These are phyloP conservation scores for Melanogaster broomeanus DNA, from an alignment of 768 basidiomycete genomes.

Conservation along the genomic window DNA sequence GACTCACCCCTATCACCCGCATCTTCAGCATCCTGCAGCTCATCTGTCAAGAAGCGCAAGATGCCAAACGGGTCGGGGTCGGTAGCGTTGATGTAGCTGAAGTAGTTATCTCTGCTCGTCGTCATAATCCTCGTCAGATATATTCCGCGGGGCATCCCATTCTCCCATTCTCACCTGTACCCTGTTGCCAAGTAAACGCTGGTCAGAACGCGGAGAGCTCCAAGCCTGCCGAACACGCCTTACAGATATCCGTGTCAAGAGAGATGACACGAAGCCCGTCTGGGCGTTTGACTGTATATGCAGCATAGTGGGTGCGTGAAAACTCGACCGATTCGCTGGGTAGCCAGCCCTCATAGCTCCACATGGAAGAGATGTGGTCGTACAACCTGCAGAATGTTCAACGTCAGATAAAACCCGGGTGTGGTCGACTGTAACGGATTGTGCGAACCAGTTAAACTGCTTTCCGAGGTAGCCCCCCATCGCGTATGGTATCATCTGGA, in stretches of 20 bases:
- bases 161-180: too few species aligned
- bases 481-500: conserved; percentile 39
- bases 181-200: too few species aligned
- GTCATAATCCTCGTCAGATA: too few species aligned
- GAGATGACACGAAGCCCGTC: conserved; percentile 49
- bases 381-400: conserved; percentile 51
- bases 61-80: conserved; percentile 48
- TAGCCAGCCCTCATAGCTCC: conserved; percentile 47
- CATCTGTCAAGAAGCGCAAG: conserved; percentile 51
- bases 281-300: conserved; percentile 40
- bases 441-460: conserved; percentile 42
- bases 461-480: conserved; percentile 29
- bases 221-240: too few species aligned
- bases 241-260: conserved; percentile 29
- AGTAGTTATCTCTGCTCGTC: too few species aligned
- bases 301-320: conserved; percentile 44
- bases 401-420: too few species aligned
- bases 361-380: conserved; percentile 44
- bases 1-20: conserved; percentile 42
- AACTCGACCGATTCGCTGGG: conserved; percentile 31
- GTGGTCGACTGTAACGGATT: too few species aligned
- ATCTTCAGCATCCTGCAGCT: conserved; percentile 55
- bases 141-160: too few species aligned
- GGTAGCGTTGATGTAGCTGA: conserved; percentile 7
- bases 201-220: too few species aligned